Base-by-base conservation (phyloP, 1,139 yeast genomes). In the Saccharomycopsis hybrid region DNA sequence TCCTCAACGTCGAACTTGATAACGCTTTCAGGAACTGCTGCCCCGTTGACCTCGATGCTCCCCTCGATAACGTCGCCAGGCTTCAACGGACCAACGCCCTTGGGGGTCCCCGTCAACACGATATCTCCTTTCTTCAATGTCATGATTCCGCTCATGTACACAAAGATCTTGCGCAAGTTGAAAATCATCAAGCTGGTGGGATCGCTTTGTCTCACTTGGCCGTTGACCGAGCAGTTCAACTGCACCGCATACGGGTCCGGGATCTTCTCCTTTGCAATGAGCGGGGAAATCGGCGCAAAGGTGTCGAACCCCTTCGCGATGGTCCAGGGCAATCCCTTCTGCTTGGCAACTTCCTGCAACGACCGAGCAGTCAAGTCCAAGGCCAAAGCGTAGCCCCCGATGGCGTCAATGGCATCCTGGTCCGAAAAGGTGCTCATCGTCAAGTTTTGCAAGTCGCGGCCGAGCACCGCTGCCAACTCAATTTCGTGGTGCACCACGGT, bases 261-360 rank as follows among this genome's bases (percentile, higher is more conserved):
- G 54, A 89, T 79, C 56, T 73, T 65, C 2, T 65, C 66, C 62
- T 85, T 85, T 11, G 90, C 77, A 52, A 92, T 82, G 58, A 80
- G 78, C 30, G 71, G 67, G 5, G 95, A 82, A 25, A 92, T 67
- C 1, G 98, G 98, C 63, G 87, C 73, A 65, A 92, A 92, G 0
- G 98, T 92, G 63, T 92, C 98, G 64, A 89, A 92, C 0, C 98
- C 98, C 65, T 92, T 94, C 38, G 94, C 96, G 58, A 90, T 87
- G 3, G 94, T 70, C 99, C 99, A 92, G 11, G 98, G 98, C 52
- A 92, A 74, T 1, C 98, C 97, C 65, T 88, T 88, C 69, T 76
- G 78, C 68, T 92, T 94, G 47, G 97, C 97, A 62, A 84, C 96
- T 61, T 85, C 90, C 67, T 92, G 99, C 35, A 92, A 95, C 62